Evolutionary conservation across 2,329 filamentous ascomycete genomes (phyloP), one percentile per base, ranked within the genome.

Genomic region (Colletotrichum kahawae): DNA sequence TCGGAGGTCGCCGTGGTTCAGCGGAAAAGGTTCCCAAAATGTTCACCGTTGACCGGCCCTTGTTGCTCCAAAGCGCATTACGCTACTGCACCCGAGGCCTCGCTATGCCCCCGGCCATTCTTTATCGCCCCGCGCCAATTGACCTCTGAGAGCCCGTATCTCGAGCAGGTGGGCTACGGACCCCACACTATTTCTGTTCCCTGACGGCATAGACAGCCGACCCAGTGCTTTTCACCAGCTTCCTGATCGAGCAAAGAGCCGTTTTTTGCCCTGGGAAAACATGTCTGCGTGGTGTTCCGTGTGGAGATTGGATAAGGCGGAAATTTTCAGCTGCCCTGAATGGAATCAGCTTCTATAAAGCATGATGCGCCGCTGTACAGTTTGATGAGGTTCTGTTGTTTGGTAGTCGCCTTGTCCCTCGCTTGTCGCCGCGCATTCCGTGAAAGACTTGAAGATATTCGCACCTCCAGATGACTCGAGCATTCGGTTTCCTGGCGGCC

Each of bases 381-480:
- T 24, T 38, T 10, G 6, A 24, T 24, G 4, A 3, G 9, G n/a
- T 24, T 12, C 18, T 38, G 27, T 8, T 56, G 59, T 33, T 31
- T 12, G 43, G 24, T 67, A 31, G 56, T 72, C 27, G 62, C 16
- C 29, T 34, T 31, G 34, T 29, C 60, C 38, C 54, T 62, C 9
- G 34, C 64, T 48, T 38, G 72, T 68, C 54, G 29, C 56, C 24
- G 59, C 33, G 31, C 16, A 29, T 31, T 31, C 51, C n/a, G 33
- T 62, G 62, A 68, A 24, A 24, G 34, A 48, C 66, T 60, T 54
- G 60, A 72, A 24, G 36, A 29, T n/a, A 48, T 34, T 31, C 27
- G 18, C 21, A 21, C 34, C 51, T 34, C 62, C 79, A 57, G n/a
- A 83, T 83, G 82, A 68, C 76, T 79, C 79, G 79, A 71, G 77